Base-by-base conservation (phyloP, 75 land plant species). In the Ceratopteris richardii region DNA sequence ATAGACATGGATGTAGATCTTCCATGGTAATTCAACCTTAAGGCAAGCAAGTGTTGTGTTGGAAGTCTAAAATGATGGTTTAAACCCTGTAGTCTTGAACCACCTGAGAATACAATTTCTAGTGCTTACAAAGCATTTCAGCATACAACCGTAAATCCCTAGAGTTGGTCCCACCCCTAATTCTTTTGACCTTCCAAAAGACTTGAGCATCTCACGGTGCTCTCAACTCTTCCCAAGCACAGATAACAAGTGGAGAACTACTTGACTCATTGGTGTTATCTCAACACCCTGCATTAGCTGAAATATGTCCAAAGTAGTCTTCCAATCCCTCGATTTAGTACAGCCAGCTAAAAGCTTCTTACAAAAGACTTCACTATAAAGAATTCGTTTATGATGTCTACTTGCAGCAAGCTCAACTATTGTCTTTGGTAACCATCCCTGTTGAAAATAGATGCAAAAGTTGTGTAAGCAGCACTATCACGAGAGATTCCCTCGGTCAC, bases 281-380 rank as follows among this genome's bases (percentile, higher is more conserved):
- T 67, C 27, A 22, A 74, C 71, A 13, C 64, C 56, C 40, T 82
- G 82, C 74, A 88, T 69, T 53, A 67, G 51, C 53, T 76, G 66
- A 58, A 88, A 62, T 30, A 82, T 31, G 18, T 63, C 72, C 47
- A 65, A 51, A 30, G 78, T 51, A 47, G 63, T 71, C 46, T 57
- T 82, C 97, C 93, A 92, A 54, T 92, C 97, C 25, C 84, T 75
- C 36, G 88, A 46, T 47, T 76, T 71, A 84, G 82, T 82, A 64
- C 88, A 88, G 17, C 95, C 90, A 44, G 78, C 68, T 41, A 88
- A 62, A 10, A 88, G 57, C 62, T 88, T 84, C 66, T 66, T 82
- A 41, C 74, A 76, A 21, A 63, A 52, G 28, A 77, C 66, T 50
- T 85, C 78, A 70, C 52, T 74, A 14, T 80, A 68, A 16, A 61